Percentiles rank a stretch among this genome's conserved stretches.
These are phyloP conservation scores for Prunus fruticosa DNA, from an alignment of 306 rosid species.

Conservation along the genomic window DNA sequence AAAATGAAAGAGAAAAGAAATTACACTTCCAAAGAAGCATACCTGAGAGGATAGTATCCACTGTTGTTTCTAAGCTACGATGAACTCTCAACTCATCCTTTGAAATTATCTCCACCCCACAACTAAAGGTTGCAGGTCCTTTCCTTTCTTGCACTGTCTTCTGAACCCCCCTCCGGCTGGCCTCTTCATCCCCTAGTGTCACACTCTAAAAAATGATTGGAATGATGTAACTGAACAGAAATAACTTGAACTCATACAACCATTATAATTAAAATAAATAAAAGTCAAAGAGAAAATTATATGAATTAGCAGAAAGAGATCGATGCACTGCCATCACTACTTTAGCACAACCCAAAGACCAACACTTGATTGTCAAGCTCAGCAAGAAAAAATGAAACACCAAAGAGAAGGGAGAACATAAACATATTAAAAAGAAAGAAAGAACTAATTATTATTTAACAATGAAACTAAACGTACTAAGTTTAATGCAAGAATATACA, in stretches of 20 bases:
- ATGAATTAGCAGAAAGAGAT: neutral
- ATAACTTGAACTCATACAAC: neutral
- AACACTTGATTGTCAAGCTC: neutral
- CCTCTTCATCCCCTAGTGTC: constrained; percentile 97
- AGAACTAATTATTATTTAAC: neutral
- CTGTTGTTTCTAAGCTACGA: constrained; percentile 80
- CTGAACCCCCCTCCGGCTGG: constrained; percentile 87
- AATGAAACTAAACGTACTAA: too few species aligned
- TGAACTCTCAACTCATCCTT: constrained; percentile 85
- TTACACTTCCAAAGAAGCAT: neutral
- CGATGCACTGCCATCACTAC: constrained; percentile 1
- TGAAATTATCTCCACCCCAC: constrained; percentile 89
- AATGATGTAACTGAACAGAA: constrained; percentile 24
- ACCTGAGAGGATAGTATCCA: constrained; percentile 88
- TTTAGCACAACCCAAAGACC: neutral
- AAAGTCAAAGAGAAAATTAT: neutral
- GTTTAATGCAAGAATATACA: neutral
- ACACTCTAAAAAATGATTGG: constrained; percentile 62
- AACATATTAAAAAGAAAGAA: neutral
- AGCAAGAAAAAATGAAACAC: neutral
- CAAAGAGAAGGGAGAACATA: neutral
- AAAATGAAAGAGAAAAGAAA: neutral
- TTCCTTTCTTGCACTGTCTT: constrained; percentile 95
- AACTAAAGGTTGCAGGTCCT: constrained; percentile 86
- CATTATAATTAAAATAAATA: neutral